A percentile compares a stretch with the other conserved stretches of the same genome.
Evolutionary conservation across 257 asterid species (phyloP).

Genomic region (Nicotiana attenuata): DNA sequence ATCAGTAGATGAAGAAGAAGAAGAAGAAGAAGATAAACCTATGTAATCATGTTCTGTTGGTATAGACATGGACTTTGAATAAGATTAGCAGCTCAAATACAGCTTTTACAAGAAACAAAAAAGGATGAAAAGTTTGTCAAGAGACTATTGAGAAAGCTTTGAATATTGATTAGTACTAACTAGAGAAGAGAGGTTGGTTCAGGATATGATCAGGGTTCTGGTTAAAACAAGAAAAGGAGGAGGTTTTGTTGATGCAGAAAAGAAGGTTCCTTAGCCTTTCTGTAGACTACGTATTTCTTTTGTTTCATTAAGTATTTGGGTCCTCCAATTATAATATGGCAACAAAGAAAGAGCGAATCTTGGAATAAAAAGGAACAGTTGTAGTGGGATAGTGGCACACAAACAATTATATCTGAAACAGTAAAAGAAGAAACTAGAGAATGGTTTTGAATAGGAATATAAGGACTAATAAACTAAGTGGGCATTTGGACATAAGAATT

Average conservation of each 20-base stretch:
- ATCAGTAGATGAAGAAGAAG: not conserved
- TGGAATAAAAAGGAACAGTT: not conserved
- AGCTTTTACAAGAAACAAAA: not conserved
- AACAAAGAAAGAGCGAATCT: not conserved
- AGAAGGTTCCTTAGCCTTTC: slow-evolving; percentile 43
- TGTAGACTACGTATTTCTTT: slow-evolving; percentile 27
- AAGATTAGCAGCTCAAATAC: not conserved
- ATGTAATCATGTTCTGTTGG: slow-evolving; percentile 53
- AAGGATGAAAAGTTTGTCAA: not conserved
- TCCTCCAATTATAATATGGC: not conserved
- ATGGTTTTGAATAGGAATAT: too few species aligned
- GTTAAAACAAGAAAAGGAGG: slow-evolving; percentile 1
- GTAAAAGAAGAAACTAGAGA: not conserved
- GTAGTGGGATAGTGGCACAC: not conserved
- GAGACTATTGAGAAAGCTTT: not conserved
- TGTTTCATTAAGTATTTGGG: not conserved
- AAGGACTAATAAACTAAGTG: not conserved
- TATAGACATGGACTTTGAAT: slow-evolving; percentile 32
- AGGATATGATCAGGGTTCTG: not conserved
- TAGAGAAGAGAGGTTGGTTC: not conserved
- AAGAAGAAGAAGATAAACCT: slow-evolving; percentile 41
- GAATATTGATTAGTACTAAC: too few species aligned
- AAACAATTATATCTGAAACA: not conserved
- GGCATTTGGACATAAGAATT: too few species aligned
- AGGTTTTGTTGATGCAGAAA: slow-evolving; percentile 21